phyloP scores from a whole-genome alignment of 2,329 filamentous ascomycete species.

The Mycogone perniciosa region DNA sequence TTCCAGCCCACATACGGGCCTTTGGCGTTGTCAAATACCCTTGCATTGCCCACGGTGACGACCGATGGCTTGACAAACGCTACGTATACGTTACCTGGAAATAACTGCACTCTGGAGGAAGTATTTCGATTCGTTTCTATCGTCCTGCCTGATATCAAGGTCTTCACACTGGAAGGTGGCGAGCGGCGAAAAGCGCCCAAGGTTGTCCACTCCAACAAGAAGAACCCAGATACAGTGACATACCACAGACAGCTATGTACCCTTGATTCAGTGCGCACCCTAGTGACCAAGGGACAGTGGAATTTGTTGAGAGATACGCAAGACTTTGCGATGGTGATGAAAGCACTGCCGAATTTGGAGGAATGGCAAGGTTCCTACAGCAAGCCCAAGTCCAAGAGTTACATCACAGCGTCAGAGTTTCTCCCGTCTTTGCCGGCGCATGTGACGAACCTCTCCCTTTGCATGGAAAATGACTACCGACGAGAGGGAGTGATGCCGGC shows the following conservation, averaged over 20 bases:
- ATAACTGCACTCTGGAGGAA: constrained; percentile 65
- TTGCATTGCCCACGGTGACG: constrained; percentile 46
- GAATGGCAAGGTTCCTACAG: constrained; percentile 60
- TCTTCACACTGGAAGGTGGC: constrained; percentile 70
- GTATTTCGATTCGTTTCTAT: constrained; percentile 58
- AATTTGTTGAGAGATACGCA: constrained; percentile 60
- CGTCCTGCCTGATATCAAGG: constrained; percentile 53
- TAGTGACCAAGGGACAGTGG: constrained; percentile 71
- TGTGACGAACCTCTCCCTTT: constrained; percentile 59
- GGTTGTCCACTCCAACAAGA: constrained; percentile 38
- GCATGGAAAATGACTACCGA: constrained; percentile 64
- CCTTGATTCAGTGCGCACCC: constrained; percentile 54
- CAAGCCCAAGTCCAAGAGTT: constrained; percentile 68
- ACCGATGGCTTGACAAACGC: constrained; percentile 50
- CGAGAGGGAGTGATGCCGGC: constrained; percentile 55
- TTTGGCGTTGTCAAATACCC: constrained; percentile 35
- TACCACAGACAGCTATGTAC: constrained; percentile 33
- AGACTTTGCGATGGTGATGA: constrained; percentile 57
- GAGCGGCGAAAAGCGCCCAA: constrained; percentile 69
- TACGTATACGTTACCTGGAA: constrained; percentile 52
- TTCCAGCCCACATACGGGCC: constrained; percentile 53
- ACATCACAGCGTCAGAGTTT: constrained; percentile 61
- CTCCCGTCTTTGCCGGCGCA: constrained; percentile 51
- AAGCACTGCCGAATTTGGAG: constrained; percentile 58
- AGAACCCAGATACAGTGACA: constrained; percentile 17